Evolutionary conservation across 345 rosid genomes (phyloP).

Genomic region (Rhodamnia argentea): DNA sequence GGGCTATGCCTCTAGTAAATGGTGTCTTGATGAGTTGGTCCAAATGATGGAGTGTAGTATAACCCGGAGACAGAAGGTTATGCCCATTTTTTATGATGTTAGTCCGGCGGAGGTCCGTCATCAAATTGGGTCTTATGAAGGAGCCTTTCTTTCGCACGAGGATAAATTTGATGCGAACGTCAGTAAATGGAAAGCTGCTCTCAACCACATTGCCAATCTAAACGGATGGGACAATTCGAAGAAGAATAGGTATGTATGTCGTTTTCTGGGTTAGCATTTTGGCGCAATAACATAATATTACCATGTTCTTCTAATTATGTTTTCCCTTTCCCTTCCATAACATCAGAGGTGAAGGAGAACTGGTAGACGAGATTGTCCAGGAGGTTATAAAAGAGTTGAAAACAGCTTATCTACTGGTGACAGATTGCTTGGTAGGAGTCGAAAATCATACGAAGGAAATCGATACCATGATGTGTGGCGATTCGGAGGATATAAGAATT

Average conservation of each 20-base stretch:
- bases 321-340: background rate
- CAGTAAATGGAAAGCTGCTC: background rate
- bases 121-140: background rate
- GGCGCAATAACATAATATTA: accelerated
- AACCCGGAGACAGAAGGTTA: background rate
- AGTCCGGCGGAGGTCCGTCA: background rate
- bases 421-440: background rate
- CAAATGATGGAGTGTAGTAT: background rate
- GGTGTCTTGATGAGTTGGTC: background rate
- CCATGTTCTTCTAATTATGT: background rate
- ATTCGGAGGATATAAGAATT: background rate
- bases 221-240: background rate
- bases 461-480: background rate
- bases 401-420: background rate
- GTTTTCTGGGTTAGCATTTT: background rate
- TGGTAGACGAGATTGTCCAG: background rate
- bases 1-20: background rate
- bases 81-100: background rate
- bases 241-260: background rate
- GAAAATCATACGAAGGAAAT: background rate
- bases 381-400: background rate
- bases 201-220: background rate
- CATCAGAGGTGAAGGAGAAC: background rate
- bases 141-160: background rate
- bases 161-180: background rate